phyloP scores from a whole-genome alignment of 805 yeast species.

The Blastobotrys attinorum region DNA sequence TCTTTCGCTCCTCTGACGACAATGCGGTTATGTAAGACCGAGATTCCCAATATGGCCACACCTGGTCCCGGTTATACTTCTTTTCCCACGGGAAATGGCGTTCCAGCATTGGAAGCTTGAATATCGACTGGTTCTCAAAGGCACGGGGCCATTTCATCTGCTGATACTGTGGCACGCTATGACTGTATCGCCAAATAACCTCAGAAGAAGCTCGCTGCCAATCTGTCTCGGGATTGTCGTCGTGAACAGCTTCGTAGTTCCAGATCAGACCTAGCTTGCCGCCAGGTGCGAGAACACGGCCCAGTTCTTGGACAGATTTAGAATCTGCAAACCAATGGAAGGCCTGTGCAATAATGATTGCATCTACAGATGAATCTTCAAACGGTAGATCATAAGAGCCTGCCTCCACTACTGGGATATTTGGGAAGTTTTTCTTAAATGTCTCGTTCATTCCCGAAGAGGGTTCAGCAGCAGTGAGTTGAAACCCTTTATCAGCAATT shows the following conservation, averaged over 20 bases:
- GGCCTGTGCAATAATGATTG: slow-evolving; percentile 50
- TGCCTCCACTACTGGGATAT: slow-evolving; percentile 32
- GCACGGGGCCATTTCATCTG: slow-evolving; percentile 39
- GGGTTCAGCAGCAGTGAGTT: slow-evolving; percentile 45
- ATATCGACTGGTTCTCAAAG: slow-evolving; percentile 29
- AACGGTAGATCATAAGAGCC: slow-evolving; percentile 42
- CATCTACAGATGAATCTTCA: slow-evolving; percentile 38
- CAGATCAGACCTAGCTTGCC: slow-evolving; percentile 51
- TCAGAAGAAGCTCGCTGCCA: slow-evolving; percentile 36
- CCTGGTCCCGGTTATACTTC: slow-evolving; percentile 24
- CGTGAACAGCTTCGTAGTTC: slow-evolving; percentile 42
- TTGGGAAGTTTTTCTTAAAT: slow-evolving; percentile 41
- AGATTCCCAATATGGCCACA: slow-evolving; percentile 46
- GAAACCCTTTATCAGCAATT: slow-evolving; percentile 36
- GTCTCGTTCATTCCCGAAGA: slow-evolving; percentile 47
- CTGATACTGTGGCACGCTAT: slow-evolving; percentile 50
- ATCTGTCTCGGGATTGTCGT: slow-evolving; percentile 21
- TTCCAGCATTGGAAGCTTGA: slow-evolving; percentile 32
- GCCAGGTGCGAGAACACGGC: slow-evolving; percentile 41
- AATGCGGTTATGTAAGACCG: slow-evolving; percentile 47
- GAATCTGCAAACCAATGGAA: slow-evolving; percentile 60
- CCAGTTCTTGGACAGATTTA: slow-evolving; percentile 40
- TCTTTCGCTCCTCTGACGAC: slow-evolving; percentile 30
- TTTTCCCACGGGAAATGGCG: slow-evolving; percentile 25
- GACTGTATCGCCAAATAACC: slow-evolving; percentile 33